Conservation (phyloP, 805 yeast genomes). For the Isabelozyma rhagii region DNA sequence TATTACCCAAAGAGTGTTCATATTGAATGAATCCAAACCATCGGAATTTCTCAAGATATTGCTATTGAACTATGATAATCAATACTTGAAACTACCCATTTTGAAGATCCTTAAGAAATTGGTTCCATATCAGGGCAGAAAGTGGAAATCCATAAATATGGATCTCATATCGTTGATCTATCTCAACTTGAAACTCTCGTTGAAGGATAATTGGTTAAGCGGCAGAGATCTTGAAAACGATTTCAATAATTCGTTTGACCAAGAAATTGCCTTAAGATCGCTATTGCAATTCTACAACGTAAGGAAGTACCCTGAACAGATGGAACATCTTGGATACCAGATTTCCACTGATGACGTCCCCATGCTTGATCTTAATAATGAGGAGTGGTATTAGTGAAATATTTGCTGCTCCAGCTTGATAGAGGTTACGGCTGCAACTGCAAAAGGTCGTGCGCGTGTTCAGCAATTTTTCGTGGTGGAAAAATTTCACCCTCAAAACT, state of each 20-base stretch:
- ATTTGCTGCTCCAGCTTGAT: neutral
- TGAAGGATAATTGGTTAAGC: conserved; percentile 84
- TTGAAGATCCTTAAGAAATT: conserved; percentile 72
- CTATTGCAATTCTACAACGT: conserved; percentile 74
- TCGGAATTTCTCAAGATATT: conserved; percentile 58
- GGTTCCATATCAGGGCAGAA: conserved; percentile 87
- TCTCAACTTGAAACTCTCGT: conserved; percentile 63
- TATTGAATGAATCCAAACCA: conserved; percentile 60
- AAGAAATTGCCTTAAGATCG: conserved; percentile 81
- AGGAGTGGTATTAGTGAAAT: conserved; percentile 4
- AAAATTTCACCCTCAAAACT: neutral
- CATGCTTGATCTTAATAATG: conserved; percentile 12
- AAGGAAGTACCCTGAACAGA: conserved; percentile 49
- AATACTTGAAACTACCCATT: conserved; percentile 62
- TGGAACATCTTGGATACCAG: conserved; percentile 58
- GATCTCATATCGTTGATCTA: conserved; percentile 86
- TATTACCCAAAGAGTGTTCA: conserved; percentile 64
- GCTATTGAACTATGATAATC: conserved; percentile 56
- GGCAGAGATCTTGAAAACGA: conserved; percentile 78
- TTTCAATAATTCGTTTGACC: conserved; percentile 72
- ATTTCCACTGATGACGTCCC: conserved; percentile 21
- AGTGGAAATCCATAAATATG: conserved; percentile 93
- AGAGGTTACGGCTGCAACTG: neutral
- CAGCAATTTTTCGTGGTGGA: neutral
- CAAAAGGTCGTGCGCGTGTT: neutral